Conservation (phyloP, 108 stramenopile genomes). For the Bacterosira constricta region DNA sequence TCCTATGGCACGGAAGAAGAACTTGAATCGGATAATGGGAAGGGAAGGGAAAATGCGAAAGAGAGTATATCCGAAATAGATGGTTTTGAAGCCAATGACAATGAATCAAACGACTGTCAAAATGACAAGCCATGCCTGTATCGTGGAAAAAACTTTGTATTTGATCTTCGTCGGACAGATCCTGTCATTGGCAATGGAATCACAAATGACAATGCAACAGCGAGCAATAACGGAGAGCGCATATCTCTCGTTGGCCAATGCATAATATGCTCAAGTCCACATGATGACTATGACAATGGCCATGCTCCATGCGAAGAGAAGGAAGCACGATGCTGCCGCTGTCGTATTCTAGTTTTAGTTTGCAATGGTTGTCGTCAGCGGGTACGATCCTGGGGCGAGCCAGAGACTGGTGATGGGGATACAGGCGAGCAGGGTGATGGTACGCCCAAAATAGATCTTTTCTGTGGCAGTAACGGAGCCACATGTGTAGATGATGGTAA, state of each 20-base stretch:
- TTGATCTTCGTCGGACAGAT: slow-evolving; percentile 77
- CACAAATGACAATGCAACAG: slow-evolving; percentile 43
- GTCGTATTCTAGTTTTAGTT: slow-evolving; percentile 79
- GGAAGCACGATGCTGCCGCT: slow-evolving; percentile 81
- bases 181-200: slow-evolving; percentile 46
- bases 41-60: neutral
- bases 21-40: neutral
- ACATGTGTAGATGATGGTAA: slow-evolving; percentile 74
- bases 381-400: slow-evolving; percentile 65
- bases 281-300: slow-evolving; percentile 91
- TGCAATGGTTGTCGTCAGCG: slow-evolving; percentile 68
- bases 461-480: slow-evolving; percentile 60
- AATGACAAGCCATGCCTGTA: slow-evolving; percentile 47
- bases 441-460: slow-evolving; percentile 42
- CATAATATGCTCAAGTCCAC: slow-evolving; percentile 61
- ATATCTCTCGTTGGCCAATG: slow-evolving; percentile 60
- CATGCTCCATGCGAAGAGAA: slow-evolving; percentile 72
- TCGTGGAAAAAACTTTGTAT: slow-evolving; percentile 89
- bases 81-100: neutral
- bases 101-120: neutral
- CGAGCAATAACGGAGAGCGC: slow-evolving; percentile 1
- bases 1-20: slow-evolving; percentile 27
- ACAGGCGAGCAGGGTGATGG: slow-evolving; percentile 1
- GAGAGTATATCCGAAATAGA: too few species aligned
- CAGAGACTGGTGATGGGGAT: too few species aligned